Evolutionary conservation across 1,284 basidiomycete genomes (phyloP), one percentile per base, ranked within the genome.

Genomic region (Fomitopsis betulina): DNA sequence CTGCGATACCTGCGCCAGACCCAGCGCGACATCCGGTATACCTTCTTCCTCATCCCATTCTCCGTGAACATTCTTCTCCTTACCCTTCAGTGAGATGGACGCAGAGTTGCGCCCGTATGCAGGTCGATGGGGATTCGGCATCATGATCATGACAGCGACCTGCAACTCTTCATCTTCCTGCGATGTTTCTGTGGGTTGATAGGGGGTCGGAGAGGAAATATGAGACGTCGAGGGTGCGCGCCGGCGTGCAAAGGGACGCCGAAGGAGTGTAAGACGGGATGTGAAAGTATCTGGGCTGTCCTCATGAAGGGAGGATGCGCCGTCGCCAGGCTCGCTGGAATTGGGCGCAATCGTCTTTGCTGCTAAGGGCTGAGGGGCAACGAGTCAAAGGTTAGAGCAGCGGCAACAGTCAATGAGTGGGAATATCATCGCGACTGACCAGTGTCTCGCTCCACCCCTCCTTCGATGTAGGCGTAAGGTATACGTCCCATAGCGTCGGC

Each of bases 141-240:
- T 87, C 35, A 80, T 76, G 57, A 89, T 76, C 56, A 89, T 73
- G 6, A 88, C 79, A 25, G 82, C 77, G 12, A 88, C 75, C 65
- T 84, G 81, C 19, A 79, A 61, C 50, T 68, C 67, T 23, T 58
- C 56, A 53, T 68, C 63, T 30, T 53, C 53, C 47, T 51, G 55
- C 51, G 59, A 55, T 27, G 61, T 56, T 53, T 59, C 32, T 21
- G 47, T 62, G 15, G 58, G 37, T 17, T 54, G 50, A 25, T 21
- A 45, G 12, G 53, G 30, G 54, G 17, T 9, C 49, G 51, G 40
- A 10, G 35, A 35, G 53, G 32, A 13, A 35, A 42, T 6, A 17
- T 33, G 47, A 17, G 61, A 39, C 25, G 56, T 6, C 12, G 49
- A 23, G 40, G 50, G 33, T 37, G 54, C 49, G 50, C 54, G 53